These are phyloP conservation scores for Kazachstania psychrophila DNA, from an alignment of 805 yeast species.

Conservation along the genomic window DNA sequence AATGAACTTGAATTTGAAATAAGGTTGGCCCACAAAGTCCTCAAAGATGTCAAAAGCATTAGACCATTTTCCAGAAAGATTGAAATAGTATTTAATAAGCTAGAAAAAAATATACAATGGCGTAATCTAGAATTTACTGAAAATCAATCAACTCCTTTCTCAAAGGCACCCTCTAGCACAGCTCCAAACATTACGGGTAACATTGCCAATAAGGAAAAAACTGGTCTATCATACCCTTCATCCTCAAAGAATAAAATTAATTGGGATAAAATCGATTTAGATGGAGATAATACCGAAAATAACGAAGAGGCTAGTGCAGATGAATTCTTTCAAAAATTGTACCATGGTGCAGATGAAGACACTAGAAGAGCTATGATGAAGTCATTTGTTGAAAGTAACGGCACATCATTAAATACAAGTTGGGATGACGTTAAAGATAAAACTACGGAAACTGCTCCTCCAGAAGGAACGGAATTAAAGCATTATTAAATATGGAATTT, in stretches of 20 bases:
- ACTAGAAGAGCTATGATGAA: conserved; percentile 93
- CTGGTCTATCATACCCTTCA: conserved; percentile 40
- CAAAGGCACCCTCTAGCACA: no score
- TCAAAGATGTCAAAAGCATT: conserved; percentile 35
- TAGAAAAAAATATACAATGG: conserved; percentile 37
- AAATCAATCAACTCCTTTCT: no score
- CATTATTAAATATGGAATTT: no score
- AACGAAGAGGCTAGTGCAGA: conserved; percentile 43
- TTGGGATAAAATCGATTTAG: conserved; percentile 53
- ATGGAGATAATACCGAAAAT: conserved; percentile 38
- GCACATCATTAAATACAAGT: conserved; percentile 86
- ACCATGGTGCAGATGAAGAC: conserved; percentile 76
- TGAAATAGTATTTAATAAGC: conserved; percentile 54
- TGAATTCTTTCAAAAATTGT: conserved; percentile 67
- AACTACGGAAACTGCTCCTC: conserved; percentile 59
- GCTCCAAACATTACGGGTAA: conserved; percentile 1
- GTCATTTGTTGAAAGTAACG: conserved; percentile 85
- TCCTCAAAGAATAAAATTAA: conserved; percentile 55
- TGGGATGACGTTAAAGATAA: conserved; percentile 79
- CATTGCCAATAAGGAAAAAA: neutral
- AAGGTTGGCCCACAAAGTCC: conserved; percentile 46
- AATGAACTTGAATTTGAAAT: no score
- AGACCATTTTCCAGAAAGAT: conserved; percentile 62
- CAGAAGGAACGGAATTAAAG: conserved; percentile 60
- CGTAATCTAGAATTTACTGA: conserved; percentile 31